Conservation (phyloP, 179 eudicot genomes). For the Actinidia arguta region DNA sequence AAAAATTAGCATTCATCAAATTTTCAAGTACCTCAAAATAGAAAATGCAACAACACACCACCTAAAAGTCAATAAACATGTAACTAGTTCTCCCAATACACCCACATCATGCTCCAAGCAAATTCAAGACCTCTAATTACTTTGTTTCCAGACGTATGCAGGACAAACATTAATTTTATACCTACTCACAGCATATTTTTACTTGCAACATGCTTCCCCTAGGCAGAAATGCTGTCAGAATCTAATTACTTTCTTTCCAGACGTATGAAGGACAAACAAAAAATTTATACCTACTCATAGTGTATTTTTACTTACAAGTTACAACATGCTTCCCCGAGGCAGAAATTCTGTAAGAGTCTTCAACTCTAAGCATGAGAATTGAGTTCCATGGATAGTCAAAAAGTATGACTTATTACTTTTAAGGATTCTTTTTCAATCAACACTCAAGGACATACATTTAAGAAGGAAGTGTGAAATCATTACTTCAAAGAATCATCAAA, state of each 20-base stretch:
- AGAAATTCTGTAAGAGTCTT: no score
- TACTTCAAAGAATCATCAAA: neutral
- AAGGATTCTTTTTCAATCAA: neutral
- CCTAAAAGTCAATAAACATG: neutral
- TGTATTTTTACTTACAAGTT: no score
- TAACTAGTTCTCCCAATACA: neutral
- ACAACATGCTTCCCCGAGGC: no score
- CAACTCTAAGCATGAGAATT: no score
- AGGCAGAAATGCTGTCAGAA: no score
- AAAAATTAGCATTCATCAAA: neutral
- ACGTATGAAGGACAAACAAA: no score
- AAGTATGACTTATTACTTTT: no score
- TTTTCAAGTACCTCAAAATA: neutral
- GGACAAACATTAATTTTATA: neutral
- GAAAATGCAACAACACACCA: neutral
- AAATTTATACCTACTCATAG: no score
- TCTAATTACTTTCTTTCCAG: no score
- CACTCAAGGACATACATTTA: neutral
- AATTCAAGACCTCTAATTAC: neutral
- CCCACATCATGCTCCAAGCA: slow-evolving; percentile 4
- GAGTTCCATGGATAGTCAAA: no score
- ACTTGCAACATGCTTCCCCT: no score
- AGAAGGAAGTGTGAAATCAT: neutral
- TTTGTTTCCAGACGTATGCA: neutral
- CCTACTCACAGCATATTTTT: neutral